Evolutionary conservation across 495 filamentous ascomycete genomes (phyloP).

Genomic region (Hyaloscypha finlandica): DNA sequence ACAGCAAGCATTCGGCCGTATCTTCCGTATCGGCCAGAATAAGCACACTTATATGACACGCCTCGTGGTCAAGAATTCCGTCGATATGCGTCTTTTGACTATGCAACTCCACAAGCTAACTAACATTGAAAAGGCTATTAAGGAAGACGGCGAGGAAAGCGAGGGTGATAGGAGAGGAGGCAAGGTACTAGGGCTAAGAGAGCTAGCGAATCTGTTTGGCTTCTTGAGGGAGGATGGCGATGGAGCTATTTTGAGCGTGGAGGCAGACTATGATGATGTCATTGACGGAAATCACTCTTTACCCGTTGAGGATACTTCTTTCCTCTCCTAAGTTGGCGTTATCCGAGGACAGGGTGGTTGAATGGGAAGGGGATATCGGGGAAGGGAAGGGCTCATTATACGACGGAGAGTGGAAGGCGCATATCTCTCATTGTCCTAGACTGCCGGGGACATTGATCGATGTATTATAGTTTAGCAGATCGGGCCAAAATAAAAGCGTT

Average conservation of each 20-base stretch:
- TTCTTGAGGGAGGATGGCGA: conserved; percentile 26
- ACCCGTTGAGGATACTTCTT: background rate
- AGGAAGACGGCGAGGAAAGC: background rate
- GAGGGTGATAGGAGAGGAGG: background rate
- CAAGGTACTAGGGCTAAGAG: background rate
- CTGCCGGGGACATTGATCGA: conserved; percentile 10
- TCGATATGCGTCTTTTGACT: conserved; percentile 51
- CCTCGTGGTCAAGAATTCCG: conserved; percentile 48
- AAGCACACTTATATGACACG: conserved; percentile 55
- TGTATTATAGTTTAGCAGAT: conserved; percentile 4
- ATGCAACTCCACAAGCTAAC: conserved; percentile 27
- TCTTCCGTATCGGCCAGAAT: conserved; percentile 63
- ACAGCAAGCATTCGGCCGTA: conserved; percentile 66
- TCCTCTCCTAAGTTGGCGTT: too few relatives aligned
- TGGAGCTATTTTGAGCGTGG: conserved; percentile 19
- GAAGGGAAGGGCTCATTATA: background rate
- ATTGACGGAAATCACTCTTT: background rate
- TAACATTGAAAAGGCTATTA: conserved; percentile 10
- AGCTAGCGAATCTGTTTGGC: conserved; percentile 27
- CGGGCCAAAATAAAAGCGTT: background rate
- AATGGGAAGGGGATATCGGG: background rate
- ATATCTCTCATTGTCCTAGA: background rate
- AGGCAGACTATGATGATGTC: conserved; percentile 26
- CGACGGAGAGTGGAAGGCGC: background rate
- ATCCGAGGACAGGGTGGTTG: too few relatives aligned